Conservation (phyloP, 805 yeast genomes). For the Saturnispora diversa region DNA sequence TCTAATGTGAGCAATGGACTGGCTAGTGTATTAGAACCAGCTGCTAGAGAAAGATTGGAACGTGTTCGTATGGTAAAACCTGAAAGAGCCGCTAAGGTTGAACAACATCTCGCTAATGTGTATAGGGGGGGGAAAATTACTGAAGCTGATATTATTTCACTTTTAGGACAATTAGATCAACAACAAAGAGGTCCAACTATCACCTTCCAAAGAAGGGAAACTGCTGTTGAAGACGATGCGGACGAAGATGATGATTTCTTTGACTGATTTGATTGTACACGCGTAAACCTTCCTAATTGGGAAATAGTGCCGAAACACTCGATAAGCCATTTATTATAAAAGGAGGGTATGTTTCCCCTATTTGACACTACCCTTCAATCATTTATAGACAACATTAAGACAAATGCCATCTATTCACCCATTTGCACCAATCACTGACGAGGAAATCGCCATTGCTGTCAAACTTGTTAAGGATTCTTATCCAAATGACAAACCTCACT, state of each 20-base stretch:
- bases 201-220: constrained; percentile 57
- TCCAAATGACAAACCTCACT: constrained; percentile 51
- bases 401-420: constrained; percentile 23
- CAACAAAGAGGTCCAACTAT: constrained; percentile 55
- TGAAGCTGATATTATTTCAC: constrained; percentile 75
- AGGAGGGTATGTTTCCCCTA: neutral
- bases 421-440: constrained; percentile 37
- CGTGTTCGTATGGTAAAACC: constrained; percentile 85
- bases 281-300: constrained; percentile 10
- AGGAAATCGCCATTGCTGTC: constrained; percentile 48
- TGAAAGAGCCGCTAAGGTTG: constrained; percentile 85
- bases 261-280: constrained; percentile 14
- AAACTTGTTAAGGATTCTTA: constrained; percentile 53
- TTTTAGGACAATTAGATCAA: constrained; percentile 73
- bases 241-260: constrained; percentile 30
- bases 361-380: too few relatives aligned
- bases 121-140: constrained; percentile 74
- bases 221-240: constrained; percentile 28
- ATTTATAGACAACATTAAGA: neutral
- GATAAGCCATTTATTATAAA: neutral
- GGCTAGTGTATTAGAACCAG: constrained; percentile 64
- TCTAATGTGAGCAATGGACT: constrained; percentile 20
- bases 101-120: constrained; percentile 63
- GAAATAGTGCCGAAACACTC: constrained; percentile 2
- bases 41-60: constrained; percentile 80